phyloP scores from a whole-genome alignment of 805 yeast species.

The Kazachstania kunashirensis region DNA sequence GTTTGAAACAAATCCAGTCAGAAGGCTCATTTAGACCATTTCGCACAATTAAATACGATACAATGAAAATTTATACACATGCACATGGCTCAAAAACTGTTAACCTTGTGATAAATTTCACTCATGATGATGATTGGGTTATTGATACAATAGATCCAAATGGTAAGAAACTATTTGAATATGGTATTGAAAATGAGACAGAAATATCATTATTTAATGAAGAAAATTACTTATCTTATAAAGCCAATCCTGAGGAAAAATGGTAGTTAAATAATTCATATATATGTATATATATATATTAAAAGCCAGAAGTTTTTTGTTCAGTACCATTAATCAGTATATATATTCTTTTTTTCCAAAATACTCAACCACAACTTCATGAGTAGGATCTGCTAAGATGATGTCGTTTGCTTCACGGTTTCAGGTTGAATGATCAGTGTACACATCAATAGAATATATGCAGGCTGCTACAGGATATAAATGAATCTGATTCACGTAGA shows the following conservation, averaged over 20 bases:
- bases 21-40: constrained; percentile 73
- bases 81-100: constrained; percentile 93
- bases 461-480: too few relatives aligned
- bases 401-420: too few relatives aligned
- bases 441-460: too few relatives aligned
- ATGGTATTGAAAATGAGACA: constrained; percentile 75
- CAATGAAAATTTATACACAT: constrained; percentile 80
- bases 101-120: constrained; percentile 84
- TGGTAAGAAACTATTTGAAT: constrained; percentile 37
- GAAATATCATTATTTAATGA: constrained; percentile 76
- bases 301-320: too few relatives aligned
- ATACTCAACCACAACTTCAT: too few relatives aligned
- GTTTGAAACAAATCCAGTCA: constrained; percentile 38
- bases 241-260: constrained; percentile 78
- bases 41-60: constrained; percentile 62
- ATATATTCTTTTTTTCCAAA: constrained; percentile 1
- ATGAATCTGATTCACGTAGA: too few relatives aligned
- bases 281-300: background rate
- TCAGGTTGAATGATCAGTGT: too few relatives aligned
- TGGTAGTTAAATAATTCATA: too few relatives aligned
- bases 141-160: constrained; percentile 32
- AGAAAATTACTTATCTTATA: constrained; percentile 56
- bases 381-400: too few relatives aligned
- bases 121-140: constrained; percentile 69
- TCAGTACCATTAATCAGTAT: constrained; percentile 1